Evolutionary conservation across 1,284 basidiomycete species (phyloP).

Genomic region (Cutaneotrichosporon daszewskae): DNA sequence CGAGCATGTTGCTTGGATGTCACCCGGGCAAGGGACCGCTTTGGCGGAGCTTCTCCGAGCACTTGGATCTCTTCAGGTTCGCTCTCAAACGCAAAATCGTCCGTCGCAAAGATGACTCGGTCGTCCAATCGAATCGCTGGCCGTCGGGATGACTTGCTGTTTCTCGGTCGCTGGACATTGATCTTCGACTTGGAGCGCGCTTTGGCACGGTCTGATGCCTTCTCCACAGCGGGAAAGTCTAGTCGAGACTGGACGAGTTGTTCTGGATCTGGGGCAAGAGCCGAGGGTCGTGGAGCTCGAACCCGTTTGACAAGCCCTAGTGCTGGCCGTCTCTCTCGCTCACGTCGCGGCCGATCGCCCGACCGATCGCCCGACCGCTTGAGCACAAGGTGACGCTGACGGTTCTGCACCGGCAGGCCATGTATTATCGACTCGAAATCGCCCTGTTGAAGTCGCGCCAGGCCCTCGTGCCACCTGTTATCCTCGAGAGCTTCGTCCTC

Average conservation of each 20-base stretch:
- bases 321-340: constrained; percentile 19
- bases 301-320: constrained; percentile 20
- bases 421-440: constrained; percentile 40
- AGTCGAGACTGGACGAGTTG: constrained; percentile 27
- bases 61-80: constrained; percentile 12
- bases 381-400: neutral
- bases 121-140: constrained; percentile 41
- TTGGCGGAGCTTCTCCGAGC: constrained; percentile 3
- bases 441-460: constrained; percentile 35
- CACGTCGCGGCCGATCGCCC: neutral
- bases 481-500: constrained; percentile 31
- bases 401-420: constrained; percentile 7
- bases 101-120: constrained; percentile 35
- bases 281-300: neutral
- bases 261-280: neutral
- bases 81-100: constrained; percentile 37
- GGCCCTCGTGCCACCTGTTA: constrained; percentile 22
- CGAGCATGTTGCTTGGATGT: neutral
- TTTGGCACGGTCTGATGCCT: no score
- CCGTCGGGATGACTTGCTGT: constrained; percentile 6
- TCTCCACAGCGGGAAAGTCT: constrained; percentile 27
- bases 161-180: neutral
- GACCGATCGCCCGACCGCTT: neutral
- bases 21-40: neutral
- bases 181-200: no score